Percentiles rank a stretch among this genome's conserved stretches.
These are phyloP conservation scores for Termitomyces sp. DNA, from an alignment of 768 basidiomycete genomes.

Conservation along the genomic window DNA sequence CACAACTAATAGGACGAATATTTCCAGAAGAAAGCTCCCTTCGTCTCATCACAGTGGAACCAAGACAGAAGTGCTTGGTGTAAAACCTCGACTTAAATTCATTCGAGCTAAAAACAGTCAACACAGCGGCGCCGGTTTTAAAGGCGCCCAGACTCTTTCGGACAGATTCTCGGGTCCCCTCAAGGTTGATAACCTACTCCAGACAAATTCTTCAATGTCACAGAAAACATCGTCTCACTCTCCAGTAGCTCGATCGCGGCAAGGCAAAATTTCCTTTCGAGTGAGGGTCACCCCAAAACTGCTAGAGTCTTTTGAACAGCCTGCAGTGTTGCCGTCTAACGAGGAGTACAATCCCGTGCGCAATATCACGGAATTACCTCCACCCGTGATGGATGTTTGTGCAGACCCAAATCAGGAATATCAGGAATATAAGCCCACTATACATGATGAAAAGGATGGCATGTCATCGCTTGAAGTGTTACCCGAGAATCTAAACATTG, in stretches of 20 bases:
- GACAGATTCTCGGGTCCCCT: neutral
- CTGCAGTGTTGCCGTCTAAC: neutral
- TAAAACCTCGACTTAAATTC: neutral
- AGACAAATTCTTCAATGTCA: neutral
- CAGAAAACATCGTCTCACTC: neutral
- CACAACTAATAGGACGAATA: neutral
- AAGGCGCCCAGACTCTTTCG: neutral
- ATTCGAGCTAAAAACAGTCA: neutral
- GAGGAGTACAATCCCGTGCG: neutral
- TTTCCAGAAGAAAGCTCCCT: neutral
- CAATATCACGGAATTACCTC: neutral
- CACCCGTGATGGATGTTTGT: neutral
- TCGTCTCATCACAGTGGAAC: neutral
- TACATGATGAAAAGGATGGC: neutral
- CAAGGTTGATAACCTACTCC: neutral
- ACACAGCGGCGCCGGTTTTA: neutral
- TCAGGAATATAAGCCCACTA: neutral
- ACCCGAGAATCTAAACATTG: neutral
- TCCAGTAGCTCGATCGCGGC: neutral
- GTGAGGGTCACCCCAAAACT: neutral
- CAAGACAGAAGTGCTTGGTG: neutral
- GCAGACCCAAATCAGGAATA: neutral
- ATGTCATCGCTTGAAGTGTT: neutral
- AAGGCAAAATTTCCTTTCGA: neutral
- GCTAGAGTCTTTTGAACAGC: neutral